Evolutionary conservation across 225 moss, liverwort and hornwort species (phyloP).

Genomic region (Straminergon stramineum): DNA sequence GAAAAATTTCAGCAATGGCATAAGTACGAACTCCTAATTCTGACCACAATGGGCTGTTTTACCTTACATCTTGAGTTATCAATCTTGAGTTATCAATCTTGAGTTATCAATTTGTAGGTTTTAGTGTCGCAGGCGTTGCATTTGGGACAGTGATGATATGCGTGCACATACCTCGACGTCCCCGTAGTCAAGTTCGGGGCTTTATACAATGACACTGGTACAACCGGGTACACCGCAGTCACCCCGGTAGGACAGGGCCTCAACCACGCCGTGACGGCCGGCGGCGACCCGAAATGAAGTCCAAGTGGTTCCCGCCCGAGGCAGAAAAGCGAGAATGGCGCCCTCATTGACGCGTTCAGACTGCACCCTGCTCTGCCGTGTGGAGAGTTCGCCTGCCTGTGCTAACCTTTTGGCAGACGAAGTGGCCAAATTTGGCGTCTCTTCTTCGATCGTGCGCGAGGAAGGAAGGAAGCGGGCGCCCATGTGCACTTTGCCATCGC

Average conservation of each 20-base stretch:
- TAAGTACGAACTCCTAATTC: no score
- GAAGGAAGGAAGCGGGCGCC: neutral
- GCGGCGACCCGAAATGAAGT: neutral
- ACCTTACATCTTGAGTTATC: no score
- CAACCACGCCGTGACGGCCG: neutral
- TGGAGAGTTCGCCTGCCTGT: neutral
- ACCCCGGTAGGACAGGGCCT: neutral
- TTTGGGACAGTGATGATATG: neutral
- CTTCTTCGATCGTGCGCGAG: slow-evolving; percentile 1
- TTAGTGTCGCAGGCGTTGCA: neutral
- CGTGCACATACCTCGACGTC: neutral
- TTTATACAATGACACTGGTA: neutral
- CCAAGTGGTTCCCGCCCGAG: neutral
- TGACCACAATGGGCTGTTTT: no score
- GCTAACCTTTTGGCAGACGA: neutral
- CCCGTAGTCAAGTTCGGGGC: no score
- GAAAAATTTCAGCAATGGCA: no score
- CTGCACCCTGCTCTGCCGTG: neutral
- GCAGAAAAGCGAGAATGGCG: neutral
- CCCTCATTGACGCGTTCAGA: neutral
- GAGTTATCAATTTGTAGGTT: neutral
- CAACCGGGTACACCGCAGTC: neutral
- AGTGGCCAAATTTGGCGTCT: slow-evolving; percentile 1
- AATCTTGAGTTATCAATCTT: no score
- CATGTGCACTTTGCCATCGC: neutral